phyloP scores from a whole-genome alignment of 768 basidiomycete species.

The Pisolithus orientalis region DNA sequence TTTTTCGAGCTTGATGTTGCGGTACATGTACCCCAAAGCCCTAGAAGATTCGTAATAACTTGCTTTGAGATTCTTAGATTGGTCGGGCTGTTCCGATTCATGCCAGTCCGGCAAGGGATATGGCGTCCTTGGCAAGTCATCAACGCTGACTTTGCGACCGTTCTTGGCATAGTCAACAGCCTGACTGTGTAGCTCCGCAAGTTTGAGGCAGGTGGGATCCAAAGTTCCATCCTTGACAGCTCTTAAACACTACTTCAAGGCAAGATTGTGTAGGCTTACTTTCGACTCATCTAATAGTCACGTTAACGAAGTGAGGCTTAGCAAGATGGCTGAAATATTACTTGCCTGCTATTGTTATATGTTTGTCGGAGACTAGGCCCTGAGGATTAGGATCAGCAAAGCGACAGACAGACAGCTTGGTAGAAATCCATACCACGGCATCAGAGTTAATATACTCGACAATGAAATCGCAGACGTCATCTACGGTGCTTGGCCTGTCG shows the following conservation, averaged over 20 bases:
- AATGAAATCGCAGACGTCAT: constrained; percentile 75
- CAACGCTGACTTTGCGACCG: constrained; percentile 57
- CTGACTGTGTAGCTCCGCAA: constrained; percentile 54
- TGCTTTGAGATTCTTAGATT: constrained; percentile 37
- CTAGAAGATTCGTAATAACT: constrained; percentile 70
- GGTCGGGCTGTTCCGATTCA: constrained; percentile 44
- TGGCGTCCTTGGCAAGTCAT: constrained; percentile 44
- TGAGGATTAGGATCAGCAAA: constrained; percentile 18
- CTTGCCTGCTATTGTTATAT: constrained; percentile 67
- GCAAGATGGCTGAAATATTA: neutral
- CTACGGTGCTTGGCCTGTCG: constrained; percentile 45
- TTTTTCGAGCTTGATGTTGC: constrained; percentile 46
- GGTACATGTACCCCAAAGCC: constrained; percentile 68
- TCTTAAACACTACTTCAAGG: neutral
- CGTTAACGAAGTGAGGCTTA: neutral
- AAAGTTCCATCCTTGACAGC: constrained; percentile 48
- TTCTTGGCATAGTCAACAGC: constrained; percentile 83
- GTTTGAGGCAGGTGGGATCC: constrained; percentile 47
- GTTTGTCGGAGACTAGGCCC: constrained; percentile 65
- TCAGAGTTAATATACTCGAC: constrained; percentile 83
- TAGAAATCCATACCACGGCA: constrained; percentile 49
- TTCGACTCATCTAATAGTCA: constrained; percentile 60
- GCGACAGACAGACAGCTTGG: neutral
- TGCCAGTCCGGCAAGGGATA: constrained; percentile 78
- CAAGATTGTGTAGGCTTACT: constrained; percentile 28